Evolutionary conservation across 208 protist genomes (phyloP), one percentile per base, ranked within the genome.

Genomic region (Spongospora subterranea): DNA sequence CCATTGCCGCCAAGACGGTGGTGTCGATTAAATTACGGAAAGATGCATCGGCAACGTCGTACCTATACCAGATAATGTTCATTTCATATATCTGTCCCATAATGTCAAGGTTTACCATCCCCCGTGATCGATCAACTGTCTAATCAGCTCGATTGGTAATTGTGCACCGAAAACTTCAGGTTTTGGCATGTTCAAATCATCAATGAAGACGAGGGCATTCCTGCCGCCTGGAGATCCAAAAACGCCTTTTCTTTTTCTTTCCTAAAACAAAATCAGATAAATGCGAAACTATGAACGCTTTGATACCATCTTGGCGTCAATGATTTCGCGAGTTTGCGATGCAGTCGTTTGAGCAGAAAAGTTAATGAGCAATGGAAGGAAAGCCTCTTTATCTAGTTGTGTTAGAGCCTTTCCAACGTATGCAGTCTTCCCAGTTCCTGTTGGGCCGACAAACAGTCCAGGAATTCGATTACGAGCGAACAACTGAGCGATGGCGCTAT

Each of bases 101-200:
- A n/a, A n/a, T n/a, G n/a, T n/a, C n/a, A n/a, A n/a, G n/a, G 29
- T 29, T 17, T 29, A 65, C 95, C 95, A 96, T 13, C 94, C 94
- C 38, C 91, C 89, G 94, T 99, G 98, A 96, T 99, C 98, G 95
- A 99, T 95, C 94, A 96, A 99, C 95, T 99, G 98, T 35, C 98
- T 96, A 53, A 99, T 91, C 91, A 99, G 95, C 92, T 99, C 98
- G 92, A 99, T 98, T 29, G 98, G 97, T 45, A 98, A 98, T 94
- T 99, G 98, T 32, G 98, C 98, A 46, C 97, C 97, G 94, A 98
- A 99, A 93, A 97, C 94, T 93, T 99, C 98, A 90, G 96, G 96
- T 82, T 96, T 93, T 0, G 98, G 98, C 98, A 99, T 99, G 93
- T 99, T 99, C 91, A 99, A 95, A 93, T 99, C 98, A 93, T 99